Evolutionary conservation across 2,329 filamentous ascomycete genomes (phyloP), one percentile per base, ranked within the genome.

Genomic region (Venturia effusa): DNA sequence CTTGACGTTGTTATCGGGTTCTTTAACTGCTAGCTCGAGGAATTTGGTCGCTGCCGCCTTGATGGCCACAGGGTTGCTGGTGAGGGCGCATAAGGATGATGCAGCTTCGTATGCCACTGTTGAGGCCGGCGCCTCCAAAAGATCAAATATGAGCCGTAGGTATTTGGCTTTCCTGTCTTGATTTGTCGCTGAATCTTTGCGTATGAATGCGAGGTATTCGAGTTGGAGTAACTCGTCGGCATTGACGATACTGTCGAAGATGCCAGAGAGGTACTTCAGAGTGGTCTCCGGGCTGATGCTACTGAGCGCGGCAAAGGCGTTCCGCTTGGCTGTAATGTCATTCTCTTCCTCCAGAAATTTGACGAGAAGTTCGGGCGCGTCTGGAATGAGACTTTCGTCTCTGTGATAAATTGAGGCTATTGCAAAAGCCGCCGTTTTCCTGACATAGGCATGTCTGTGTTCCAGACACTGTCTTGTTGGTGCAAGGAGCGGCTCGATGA

Each of bases 1-100:
- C 79, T 99, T 99, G 68, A 99, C 94, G 73, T 99, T 99, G 81
- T 99, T 99, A 75, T 99, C 94, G 0, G 94, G 88, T 77, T 97
- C 94, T 78, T 96, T 96, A 74, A 99, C 97, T 74, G 89, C 92
- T 10, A 99, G 82, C 76, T 99, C 94, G 68, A 97, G 96, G 74
- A 99, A 94, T 74, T 99, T 99, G 69, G 86, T 84, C 17, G 94
- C 94, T 11, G 94, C 94, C 32, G 94, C 94, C 79, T 97, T 99
- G 66, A 99, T 93, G 22, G 94, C 94, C 15, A 99, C 94, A 0
- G 94, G 93, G 77, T 99, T 99, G 76, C 85, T 95, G 24, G 94
- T 99, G 62, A 99, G 84, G 1, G 92, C 88, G 7, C 93, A 97
- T 64, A 99, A 82, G 15, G 93, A 96, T 0, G 93, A 97, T 5